phyloP scores from a whole-genome alignment of 2,329 filamentous ascomycete genomes.

The Nemania serpens region DNA sequence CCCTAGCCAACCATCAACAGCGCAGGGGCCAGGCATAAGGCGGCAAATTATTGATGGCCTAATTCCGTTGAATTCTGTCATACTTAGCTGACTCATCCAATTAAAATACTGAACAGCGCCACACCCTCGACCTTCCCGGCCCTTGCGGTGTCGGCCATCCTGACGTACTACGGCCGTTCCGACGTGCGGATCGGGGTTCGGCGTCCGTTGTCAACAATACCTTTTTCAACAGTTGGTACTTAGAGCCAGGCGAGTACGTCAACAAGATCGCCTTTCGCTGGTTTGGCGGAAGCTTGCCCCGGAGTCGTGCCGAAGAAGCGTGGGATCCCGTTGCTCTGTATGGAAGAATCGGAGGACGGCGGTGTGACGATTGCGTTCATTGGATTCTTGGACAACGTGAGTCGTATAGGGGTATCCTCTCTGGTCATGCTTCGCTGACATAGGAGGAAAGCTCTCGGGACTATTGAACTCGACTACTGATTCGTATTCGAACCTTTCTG shows the following conservation, averaged over 20 bases:
- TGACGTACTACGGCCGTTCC: conserved; percentile 31
- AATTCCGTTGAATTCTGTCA: no score
- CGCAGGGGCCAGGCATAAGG: no score
- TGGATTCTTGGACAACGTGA: conserved; percentile 50
- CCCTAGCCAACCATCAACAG: no score
- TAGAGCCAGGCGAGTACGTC: conserved; percentile 49
- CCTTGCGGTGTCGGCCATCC: conserved; percentile 37
- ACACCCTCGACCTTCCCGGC: conserved; percentile 49
- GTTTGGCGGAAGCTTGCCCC: conserved; percentile 42
- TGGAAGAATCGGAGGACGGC: conserved; percentile 45
- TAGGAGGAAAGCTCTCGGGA: conserved; percentile 44
- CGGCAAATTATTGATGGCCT: no score
- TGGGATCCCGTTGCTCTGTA: conserved; percentile 52
- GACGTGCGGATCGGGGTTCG: conserved; percentile 44
- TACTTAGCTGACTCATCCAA: no score
- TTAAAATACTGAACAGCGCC: no score
- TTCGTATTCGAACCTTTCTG: conserved; percentile 44
- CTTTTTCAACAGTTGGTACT: conserved; percentile 50
- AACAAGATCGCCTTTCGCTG: conserved; percentile 52
- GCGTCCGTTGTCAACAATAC: conserved; percentile 47
- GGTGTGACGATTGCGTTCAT: conserved; percentile 53
- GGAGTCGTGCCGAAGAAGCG: conserved; percentile 42
- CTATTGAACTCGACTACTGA: conserved; percentile 53
- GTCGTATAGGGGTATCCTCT: conserved; percentile 20
- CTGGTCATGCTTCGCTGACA: not conserved